Evolutionary conservation across 495 filamentous ascomycete genomes (phyloP).

Genomic region (Tuber brumale): DNA sequence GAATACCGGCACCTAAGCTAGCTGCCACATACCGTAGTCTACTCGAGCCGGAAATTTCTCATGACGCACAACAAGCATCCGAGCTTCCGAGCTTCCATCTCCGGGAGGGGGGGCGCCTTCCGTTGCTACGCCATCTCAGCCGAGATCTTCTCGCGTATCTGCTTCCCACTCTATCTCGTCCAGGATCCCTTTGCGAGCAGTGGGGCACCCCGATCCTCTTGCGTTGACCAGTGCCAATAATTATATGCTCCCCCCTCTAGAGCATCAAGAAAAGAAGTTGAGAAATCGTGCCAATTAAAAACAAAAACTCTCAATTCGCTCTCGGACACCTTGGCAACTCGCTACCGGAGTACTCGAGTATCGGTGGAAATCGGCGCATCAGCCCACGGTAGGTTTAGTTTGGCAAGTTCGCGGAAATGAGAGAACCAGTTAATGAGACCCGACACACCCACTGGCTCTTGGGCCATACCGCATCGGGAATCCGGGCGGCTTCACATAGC

Average conservation of each 20-base stretch:
- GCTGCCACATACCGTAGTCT: neutral
- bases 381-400: neutral
- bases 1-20: neutral
- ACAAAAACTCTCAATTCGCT: neutral
- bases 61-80: neutral
- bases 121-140: conserved; percentile 4
- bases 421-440: neutral
- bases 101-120: neutral
- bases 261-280: neutral
- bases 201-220: neutral
- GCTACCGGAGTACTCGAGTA: neutral
- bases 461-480: neutral
- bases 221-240: neutral
- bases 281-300: neutral
- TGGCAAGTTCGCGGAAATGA: neutral
- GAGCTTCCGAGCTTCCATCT: neutral
- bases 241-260: neutral
- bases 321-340: neutral
- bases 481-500: too few species aligned
- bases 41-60: neutral
- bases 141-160: conserved; percentile 37
- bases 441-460: neutral
- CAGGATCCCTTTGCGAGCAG: neutral
- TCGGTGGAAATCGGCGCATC: neutral
- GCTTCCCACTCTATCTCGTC: neutral